These are phyloP conservation scores for Stagonosporopsis chrysanthemi DNA, from an alignment of 2,329 filamentous ascomycete genomes.

Conservation along the genomic window DNA sequence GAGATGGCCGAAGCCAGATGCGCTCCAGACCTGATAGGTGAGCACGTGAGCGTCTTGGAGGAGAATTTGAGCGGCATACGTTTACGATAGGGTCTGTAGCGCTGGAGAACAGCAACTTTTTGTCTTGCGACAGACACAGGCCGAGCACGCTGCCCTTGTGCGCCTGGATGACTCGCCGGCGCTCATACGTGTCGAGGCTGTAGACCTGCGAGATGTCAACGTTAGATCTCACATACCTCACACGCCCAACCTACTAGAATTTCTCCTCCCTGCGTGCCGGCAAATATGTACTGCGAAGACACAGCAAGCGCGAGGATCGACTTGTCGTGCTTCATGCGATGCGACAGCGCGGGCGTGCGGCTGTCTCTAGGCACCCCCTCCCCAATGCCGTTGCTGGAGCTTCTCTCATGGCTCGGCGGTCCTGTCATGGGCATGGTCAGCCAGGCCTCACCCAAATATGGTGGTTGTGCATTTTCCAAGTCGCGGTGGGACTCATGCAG, in stretches of 20 bases:
- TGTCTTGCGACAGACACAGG: conserved; percentile 78
- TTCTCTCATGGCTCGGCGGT: conserved; percentile 35
- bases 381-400: conserved; percentile 8
- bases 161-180: conserved; percentile 78
- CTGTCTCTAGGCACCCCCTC: conserved; percentile 5
- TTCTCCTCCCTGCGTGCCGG: conserved; percentile 91
- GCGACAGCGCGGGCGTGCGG: conserved; percentile 68
- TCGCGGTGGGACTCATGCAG: conserved; percentile 15
- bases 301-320: conserved; percentile 85
- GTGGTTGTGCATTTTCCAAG: conserved; percentile 25
- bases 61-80: conserved; percentile 51
- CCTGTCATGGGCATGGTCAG: conserved; percentile 42
- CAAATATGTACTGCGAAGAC: conserved; percentile 82
- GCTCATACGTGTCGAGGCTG: conserved; percentile 87
- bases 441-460: conserved; percentile 15
- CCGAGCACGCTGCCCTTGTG: conserved; percentile 92
- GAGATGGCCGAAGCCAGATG: conserved; percentile 74
- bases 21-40: conserved; percentile 73
- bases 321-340: conserved; percentile 77
- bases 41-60: conserved; percentile 2
- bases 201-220: conserved; percentile 61
- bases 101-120: conserved; percentile 83
- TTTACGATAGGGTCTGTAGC: conserved; percentile 94
- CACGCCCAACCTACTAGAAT: conserved; percentile 65
- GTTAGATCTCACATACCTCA: conserved; percentile 39